phyloP scores from a whole-genome alignment of 768 basidiomycete species.

The Terana coerulea region DNA sequence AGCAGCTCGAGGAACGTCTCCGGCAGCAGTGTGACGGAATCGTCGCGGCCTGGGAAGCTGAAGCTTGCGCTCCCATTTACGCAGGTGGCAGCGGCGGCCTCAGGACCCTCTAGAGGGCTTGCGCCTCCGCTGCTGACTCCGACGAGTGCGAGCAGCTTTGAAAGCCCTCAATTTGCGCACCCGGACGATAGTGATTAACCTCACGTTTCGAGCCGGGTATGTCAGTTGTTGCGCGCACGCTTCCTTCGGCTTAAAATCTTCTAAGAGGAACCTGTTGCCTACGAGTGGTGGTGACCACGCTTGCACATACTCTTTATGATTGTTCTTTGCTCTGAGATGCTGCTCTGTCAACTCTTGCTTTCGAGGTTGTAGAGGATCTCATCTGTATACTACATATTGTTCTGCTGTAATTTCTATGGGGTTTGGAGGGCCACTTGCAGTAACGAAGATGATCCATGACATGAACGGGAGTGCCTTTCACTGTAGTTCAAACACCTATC shows the following conservation, averaged over 20 bases:
- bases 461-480: no score
- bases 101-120: background rate
- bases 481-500: no score
- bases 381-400: no score
- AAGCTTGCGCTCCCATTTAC: slow-evolving; percentile 12
- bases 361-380: no score
- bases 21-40: background rate
- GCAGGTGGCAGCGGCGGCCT: slow-evolving; percentile 8
- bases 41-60: slow-evolving; percentile 6
- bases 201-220: no score
- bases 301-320: background rate
- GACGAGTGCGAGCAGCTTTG: slow-evolving; percentile 13
- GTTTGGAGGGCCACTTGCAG: no score
- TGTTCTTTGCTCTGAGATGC: background rate
- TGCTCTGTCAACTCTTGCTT: background rate
- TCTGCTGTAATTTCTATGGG: no score
- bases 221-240: no score
- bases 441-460: no score
- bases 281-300: no score
- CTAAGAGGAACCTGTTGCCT: no score
- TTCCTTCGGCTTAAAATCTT: no score
- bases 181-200: slow-evolving; percentile 11
- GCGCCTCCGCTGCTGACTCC: background rate
- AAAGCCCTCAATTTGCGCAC: slow-evolving; percentile 14
- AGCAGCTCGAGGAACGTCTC: background rate